Percentiles rank a stretch among this genome's conserved stretches.
Conservation (phyloP, 1,139 yeast species). For the Geotrichum histeridarum region DNA sequence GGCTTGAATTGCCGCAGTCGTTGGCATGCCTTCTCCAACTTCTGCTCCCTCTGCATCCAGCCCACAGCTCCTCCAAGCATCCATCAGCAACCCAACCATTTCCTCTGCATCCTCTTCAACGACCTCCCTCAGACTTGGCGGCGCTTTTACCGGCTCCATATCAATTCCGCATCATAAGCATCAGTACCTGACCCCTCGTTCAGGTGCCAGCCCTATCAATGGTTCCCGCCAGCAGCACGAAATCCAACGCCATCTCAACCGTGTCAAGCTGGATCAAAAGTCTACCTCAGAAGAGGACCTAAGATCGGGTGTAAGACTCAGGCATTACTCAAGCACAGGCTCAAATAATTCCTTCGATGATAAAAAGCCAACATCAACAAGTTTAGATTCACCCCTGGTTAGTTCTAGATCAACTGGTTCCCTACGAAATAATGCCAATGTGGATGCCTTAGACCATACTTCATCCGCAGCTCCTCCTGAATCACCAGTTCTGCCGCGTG, state of each 20-base stretch:
- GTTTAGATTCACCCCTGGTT: background rate
- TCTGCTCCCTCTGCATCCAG: background rate
- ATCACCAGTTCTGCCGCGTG: background rate
- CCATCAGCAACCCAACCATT: constrained; percentile 2
- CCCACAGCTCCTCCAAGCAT: constrained; percentile 5
- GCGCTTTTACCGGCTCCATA: constrained; percentile 5
- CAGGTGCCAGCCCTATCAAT: constrained; percentile 17
- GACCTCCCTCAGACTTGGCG: constrained; percentile 13
- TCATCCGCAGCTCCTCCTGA: background rate
- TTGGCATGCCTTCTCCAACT: background rate
- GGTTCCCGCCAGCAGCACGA: constrained; percentile 20
- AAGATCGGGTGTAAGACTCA: constrained; percentile 1
- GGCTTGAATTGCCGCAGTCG: constrained; percentile 4
- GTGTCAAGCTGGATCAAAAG: constrained; percentile 16
- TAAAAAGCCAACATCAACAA: background rate
- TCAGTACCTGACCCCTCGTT: constrained; percentile 7
- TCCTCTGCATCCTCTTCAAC: constrained; percentile 11
- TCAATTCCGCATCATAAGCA: constrained; percentile 6
- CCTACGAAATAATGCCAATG: background rate
- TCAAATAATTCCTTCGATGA: constrained; percentile 10
- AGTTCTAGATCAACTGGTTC: constrained; percentile 9
- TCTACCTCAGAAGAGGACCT: constrained; percentile 16
- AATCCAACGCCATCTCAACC: constrained; percentile 19
- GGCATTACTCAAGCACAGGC: constrained; percentile 19
- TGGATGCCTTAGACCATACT: background rate